Percentiles rank a stretch among this genome's conserved stretches.
These are phyloP conservation scores for Fusarium cicatricum DNA, from an alignment of 2,329 filamentous ascomycete genomes.

Conservation along the genomic window DNA sequence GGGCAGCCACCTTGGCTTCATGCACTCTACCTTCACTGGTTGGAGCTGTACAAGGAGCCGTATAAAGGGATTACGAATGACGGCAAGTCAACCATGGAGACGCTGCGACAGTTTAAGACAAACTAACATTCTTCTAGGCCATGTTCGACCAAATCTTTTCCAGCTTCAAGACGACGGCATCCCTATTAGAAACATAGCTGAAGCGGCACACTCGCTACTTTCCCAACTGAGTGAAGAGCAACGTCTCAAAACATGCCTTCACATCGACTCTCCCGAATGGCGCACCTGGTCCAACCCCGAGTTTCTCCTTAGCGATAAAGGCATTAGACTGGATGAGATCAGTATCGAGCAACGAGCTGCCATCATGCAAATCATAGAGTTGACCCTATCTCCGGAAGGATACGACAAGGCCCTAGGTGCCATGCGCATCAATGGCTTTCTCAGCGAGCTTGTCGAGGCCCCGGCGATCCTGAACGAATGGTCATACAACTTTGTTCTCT, in stretches of 20 bases:
- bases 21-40: slow-evolving; percentile 66
- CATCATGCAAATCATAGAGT: slow-evolving; percentile 63
- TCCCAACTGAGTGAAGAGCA: slow-evolving; percentile 52
- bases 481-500: slow-evolving; percentile 79
- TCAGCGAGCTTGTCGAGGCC: slow-evolving; percentile 71
- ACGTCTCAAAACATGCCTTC: slow-evolving; percentile 58
- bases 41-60: slow-evolving; percentile 67
- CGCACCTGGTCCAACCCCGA: slow-evolving; percentile 76
- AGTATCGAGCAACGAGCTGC: slow-evolving; percentile 52
- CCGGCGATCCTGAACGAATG: slow-evolving; percentile 74
- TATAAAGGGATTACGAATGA: slow-evolving; percentile 77
- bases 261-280: slow-evolving; percentile 76
- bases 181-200: slow-evolving; percentile 64
- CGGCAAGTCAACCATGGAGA: slow-evolving; percentile 56
- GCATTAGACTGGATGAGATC: slow-evolving; percentile 72
- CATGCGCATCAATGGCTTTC: slow-evolving; percentile 79
- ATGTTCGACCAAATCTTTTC: slow-evolving; percentile 56
- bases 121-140: neutral
- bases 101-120: too few species aligned
- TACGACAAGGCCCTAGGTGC: slow-evolving; percentile 73
- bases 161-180: slow-evolving; percentile 69
- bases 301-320: slow-evolving; percentile 72
- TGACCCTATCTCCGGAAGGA: slow-evolving; percentile 72
- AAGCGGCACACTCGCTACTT: slow-evolving; percentile 60
- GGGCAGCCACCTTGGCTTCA: slow-evolving; percentile 73